Base-by-base conservation (phyloP, 1,139 yeast species). In the Pichia sp. region DNA sequence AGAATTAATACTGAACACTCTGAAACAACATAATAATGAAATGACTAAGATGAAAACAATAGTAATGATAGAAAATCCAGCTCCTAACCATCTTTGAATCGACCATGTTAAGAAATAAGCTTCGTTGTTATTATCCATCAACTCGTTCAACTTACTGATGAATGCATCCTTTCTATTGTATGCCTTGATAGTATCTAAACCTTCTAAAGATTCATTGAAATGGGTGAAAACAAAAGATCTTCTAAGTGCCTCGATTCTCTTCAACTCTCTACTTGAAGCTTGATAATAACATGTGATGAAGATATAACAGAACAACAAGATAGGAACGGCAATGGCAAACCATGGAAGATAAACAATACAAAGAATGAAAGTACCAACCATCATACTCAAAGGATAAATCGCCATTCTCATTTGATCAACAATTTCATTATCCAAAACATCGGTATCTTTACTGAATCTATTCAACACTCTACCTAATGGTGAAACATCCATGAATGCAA, bases 221-320 rank as follows among this genome's bases (percentile, higher is more conserved):
- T 85, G 85, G 53, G 86, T 78, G 69, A 83, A 88, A 49, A 88
- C 90, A 51, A 76, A 74, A 0, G 96, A 87, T 60, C 96, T 74
- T 59, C 83, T 77, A 10, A 78, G 62, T 3, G 96, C 88, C 63
- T 89, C 96, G 58, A 89, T 67, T 58, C 96, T 79, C 66, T 89
- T 89, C 53, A 89, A 70, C 63, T 89, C 96, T 63, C 95, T 76
- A 4, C 50, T 83, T n/a, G 90, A 79, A 46, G 81, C 83, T 60
- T 87, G 88, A 60, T 85, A 87, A 60, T 73, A 85, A 48, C 75
- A 71, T 1, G 86, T 74, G 42, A 83, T 68, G 14, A 75, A 62
- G 9, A 79, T 65, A 47, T 77, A 74, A 15, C 76, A 48, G 8
- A 77, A 48, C 0, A 70, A 57, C 45, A 86, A 62, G 40, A 81